phyloP scores from a whole-genome alignment of 768 basidiomycete species.

The Leccinum subtestaceum region DNA sequence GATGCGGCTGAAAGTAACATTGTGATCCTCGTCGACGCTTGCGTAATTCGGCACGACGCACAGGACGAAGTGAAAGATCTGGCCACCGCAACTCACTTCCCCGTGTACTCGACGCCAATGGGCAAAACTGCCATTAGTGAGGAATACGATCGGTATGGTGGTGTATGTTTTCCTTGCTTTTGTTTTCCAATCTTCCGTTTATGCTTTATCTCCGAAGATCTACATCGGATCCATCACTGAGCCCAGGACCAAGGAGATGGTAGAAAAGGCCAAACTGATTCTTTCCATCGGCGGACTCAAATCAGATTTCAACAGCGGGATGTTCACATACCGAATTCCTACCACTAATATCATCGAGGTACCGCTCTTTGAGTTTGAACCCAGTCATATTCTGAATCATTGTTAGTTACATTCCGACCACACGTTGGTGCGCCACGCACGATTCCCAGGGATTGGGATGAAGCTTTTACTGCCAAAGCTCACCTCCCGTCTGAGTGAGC shows the following conservation, averaged over 20 bases:
- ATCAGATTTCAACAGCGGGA: constrained; percentile 87
- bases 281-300: constrained; percentile 68
- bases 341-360: constrained; percentile 63
- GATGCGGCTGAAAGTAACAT: constrained; percentile 58
- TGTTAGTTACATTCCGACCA: constrained; percentile 72
- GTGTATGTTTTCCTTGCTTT: constrained; percentile 47
- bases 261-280: constrained; percentile 74
- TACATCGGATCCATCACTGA: constrained; percentile 72
- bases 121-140: constrained; percentile 80
- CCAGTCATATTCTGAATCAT: background rate
- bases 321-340: constrained; percentile 75
- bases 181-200: background rate
- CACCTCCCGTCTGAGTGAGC: constrained; percentile 48
- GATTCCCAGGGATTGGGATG: constrained; percentile 69
- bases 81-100: constrained; percentile 60
- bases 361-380: background rate
- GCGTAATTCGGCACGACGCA: constrained; percentile 69
- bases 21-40: constrained; percentile 79
- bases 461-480: constrained; percentile 74
- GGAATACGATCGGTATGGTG: constrained; percentile 69
- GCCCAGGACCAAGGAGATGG: constrained; percentile 62
- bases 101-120: constrained; percentile 76
- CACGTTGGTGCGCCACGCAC: constrained; percentile 61
- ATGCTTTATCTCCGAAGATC: constrained; percentile 43
- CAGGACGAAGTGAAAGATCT: constrained; percentile 62